These are phyloP conservation scores for Kewa caespitosa DNA, from an alignment of 179 eudicot genomes.

Conservation along the genomic window DNA sequence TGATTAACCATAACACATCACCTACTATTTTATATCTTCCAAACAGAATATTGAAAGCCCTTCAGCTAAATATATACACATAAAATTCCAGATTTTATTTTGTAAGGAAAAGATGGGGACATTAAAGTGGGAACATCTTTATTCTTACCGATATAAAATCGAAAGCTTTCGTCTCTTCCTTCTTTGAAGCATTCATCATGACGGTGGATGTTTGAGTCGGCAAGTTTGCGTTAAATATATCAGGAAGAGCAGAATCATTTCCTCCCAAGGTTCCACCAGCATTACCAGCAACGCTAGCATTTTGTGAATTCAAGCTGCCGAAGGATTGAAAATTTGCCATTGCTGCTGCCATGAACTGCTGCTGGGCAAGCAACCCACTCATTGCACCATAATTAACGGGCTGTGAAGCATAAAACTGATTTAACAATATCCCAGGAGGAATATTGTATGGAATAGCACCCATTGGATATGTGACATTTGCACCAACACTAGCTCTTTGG, in stretches of 20 bases:
- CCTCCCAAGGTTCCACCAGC: slow-evolving; percentile 46
- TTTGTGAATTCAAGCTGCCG: slow-evolving; percentile 54
- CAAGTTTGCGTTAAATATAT: slow-evolving; percentile 68
- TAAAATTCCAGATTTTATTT: not conserved
- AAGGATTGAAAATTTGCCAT: slow-evolving; percentile 78
- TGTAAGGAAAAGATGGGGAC: not conserved
- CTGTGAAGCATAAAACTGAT: slow-evolving; percentile 64
- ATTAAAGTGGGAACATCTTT: not conserved
- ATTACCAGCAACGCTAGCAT: slow-evolving; percentile 32
- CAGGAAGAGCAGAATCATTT: slow-evolving; percentile 59
- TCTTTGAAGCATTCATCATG: slow-evolving; percentile 61
- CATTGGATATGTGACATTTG: slow-evolving; percentile 57
- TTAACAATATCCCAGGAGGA: slow-evolving; percentile 59
- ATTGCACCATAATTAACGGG: slow-evolving; percentile 63
- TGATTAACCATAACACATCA: not conserved
- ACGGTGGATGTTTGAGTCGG: slow-evolving; percentile 61
- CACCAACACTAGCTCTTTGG: slow-evolving; percentile 41
- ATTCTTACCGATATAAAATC: slow-evolving; percentile 87
- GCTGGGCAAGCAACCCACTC: slow-evolving; percentile 69
- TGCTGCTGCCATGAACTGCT: slow-evolving; percentile 80
- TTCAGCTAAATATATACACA: not conserved
- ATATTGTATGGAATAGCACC: slow-evolving; percentile 56
- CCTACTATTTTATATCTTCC: not conserved
- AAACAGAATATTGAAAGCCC: not conserved
- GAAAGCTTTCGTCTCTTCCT: slow-evolving; percentile 87